Evolutionary conservation across 805 yeast species (phyloP).

Genomic region (Ogataea nonfermentans): DNA sequence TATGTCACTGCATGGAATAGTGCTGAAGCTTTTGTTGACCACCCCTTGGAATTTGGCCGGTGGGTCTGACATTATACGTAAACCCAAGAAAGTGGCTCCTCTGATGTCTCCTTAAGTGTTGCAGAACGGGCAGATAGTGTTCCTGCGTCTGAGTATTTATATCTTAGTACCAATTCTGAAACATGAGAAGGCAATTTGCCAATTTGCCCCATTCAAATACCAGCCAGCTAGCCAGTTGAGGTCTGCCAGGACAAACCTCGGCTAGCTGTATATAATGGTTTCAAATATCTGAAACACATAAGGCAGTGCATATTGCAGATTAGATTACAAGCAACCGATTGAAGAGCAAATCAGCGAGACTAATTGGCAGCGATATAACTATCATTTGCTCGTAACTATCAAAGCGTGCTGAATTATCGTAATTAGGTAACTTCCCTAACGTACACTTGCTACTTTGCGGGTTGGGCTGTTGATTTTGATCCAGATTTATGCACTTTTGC

Average conservation of each 20-base stretch:
- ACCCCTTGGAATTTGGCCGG: constrained; percentile 15
- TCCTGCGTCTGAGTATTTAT: constrained; percentile 8
- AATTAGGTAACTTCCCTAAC: too few relatives aligned
- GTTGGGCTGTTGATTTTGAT: too few relatives aligned
- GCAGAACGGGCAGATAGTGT: background rate
- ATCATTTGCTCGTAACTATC: too few relatives aligned
- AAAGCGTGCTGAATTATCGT: too few relatives aligned
- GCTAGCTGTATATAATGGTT: constrained; percentile 1
- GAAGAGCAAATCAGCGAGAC: too few relatives aligned
- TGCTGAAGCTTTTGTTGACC: constrained; percentile 23
- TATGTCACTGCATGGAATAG: constrained; percentile 53
- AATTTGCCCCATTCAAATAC: too few relatives aligned
- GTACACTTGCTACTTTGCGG: too few relatives aligned
- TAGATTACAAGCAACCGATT: background rate
- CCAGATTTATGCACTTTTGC: too few relatives aligned
- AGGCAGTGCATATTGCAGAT: constrained; percentile 5
- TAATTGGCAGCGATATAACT: too few relatives aligned
- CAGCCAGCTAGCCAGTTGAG: too few relatives aligned
- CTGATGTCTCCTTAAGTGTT: background rate
- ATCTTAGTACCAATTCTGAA: constrained; percentile 5
- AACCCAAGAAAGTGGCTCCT: background rate
- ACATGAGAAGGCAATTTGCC: background rate
- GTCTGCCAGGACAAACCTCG: background rate
- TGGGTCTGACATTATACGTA: constrained; percentile 1
- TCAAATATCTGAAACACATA: constrained; percentile 10